phyloP scores from a whole-genome alignment of 441 rosid genomes.

The Corymbia calophylla region DNA sequence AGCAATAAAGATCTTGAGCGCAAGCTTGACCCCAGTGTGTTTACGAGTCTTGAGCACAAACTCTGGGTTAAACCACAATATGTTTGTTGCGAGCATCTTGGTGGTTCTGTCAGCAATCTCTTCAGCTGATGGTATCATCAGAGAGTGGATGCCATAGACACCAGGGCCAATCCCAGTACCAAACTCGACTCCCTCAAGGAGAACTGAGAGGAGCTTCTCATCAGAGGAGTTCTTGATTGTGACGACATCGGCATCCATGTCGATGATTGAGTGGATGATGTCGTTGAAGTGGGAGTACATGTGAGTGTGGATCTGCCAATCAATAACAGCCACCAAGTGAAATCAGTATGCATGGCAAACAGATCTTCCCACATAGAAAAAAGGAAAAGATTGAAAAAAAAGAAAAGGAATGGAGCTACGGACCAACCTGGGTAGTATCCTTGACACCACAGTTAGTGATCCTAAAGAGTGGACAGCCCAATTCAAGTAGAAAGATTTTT shows the following conservation, averaged over 20 bases:
- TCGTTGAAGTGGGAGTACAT: not conserved
- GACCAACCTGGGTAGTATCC: not conserved
- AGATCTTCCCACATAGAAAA: not conserved
- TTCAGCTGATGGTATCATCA: not conserved
- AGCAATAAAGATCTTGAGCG: not conserved
- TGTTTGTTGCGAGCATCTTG: slow-evolving; percentile 6
- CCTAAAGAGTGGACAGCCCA: not conserved
- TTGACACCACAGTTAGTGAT: not conserved
- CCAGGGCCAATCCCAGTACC: not conserved
- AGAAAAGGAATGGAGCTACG: not conserved
- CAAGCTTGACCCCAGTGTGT: not conserved
- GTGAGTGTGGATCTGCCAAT: not conserved
- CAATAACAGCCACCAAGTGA: not conserved
- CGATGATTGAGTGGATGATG: not conserved
- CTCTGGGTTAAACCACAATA: slow-evolving; percentile 5
- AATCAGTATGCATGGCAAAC: not conserved
- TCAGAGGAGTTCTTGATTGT: not conserved
- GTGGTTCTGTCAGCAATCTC: not conserved
- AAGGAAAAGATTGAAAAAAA: too few relatives aligned
- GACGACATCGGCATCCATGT: slow-evolving; percentile 1
- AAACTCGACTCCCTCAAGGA: not conserved
- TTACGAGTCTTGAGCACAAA: not conserved
- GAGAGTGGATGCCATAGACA: slow-evolving; percentile 1
- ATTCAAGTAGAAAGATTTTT: not conserved
- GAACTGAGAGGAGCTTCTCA: not conserved